Evolutionary conservation across 768 basidiomycete genomes (phyloP).

Genomic region (Mycena capillaripes): DNA sequence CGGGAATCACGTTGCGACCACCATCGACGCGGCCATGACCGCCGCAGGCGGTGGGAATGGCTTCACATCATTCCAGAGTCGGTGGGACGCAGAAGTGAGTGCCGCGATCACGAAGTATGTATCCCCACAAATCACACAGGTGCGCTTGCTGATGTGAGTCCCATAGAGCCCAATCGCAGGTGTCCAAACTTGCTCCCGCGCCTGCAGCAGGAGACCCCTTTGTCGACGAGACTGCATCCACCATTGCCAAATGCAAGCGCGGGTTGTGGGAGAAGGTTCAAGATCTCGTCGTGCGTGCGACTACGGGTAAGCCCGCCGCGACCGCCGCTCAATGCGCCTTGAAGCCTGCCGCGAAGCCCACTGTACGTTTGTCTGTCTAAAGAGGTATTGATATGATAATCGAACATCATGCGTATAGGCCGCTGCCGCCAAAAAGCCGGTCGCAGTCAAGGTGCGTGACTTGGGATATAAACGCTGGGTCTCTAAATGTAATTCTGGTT

Average conservation of each 20-base stretch:
- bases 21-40: constrained; percentile 17
- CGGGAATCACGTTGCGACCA: background rate
- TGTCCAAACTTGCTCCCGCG: constrained; percentile 1
- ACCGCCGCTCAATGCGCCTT: background rate
- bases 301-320: background rate
- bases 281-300: constrained; percentile 15
- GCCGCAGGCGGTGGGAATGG: constrained; percentile 17
- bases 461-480: no score
- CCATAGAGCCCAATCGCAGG: background rate
- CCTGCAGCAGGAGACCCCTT: constrained; percentile 11
- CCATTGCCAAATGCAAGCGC: constrained; percentile 8
- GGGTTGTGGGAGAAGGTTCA: constrained; percentile 8
- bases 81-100: background rate
- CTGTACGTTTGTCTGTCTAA: background rate
- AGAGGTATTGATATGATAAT: background rate
- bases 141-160: background rate
- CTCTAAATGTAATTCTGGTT: no score
- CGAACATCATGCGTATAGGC: background rate
- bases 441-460: no score
- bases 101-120: constrained; percentile 13
- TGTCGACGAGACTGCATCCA: constrained; percentile 17
- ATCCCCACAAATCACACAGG: background rate
- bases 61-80: constrained; percentile 12
- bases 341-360: background rate
- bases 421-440: background rate